A percentile compares a stretch with the other conserved stretches of the same genome.
Conservation (phyloP, 495 filamentous ascomycete species). For the Penicillium argentinense region DNA sequence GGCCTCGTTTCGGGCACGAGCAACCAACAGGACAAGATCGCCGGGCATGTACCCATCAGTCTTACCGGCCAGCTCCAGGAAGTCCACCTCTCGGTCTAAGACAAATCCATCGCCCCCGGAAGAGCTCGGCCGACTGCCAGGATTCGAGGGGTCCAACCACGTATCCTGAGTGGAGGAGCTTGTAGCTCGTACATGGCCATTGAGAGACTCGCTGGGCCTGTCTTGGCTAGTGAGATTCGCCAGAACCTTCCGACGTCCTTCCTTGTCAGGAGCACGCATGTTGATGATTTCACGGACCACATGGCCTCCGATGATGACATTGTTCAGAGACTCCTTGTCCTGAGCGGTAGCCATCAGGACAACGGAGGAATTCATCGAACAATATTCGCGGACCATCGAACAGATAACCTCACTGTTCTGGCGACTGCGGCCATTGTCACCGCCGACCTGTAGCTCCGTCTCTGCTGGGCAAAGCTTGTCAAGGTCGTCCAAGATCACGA, state of each 20-base stretch:
- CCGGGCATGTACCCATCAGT: conserved; percentile 98
- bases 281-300: conserved; percentile 80
- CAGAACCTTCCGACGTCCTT: conserved; percentile 77
- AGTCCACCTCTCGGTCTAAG: conserved; percentile 74
- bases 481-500: conserved; percentile 89
- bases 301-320: conserved; percentile 75
- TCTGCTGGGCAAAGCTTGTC: conserved; percentile 90
- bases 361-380: conserved; percentile 69
- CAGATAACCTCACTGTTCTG: conserved; percentile 91
- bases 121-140: conserved; percentile 44
- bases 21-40: conserved; percentile 81
- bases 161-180: conserved; percentile 51
- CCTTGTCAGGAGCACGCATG: conserved; percentile 87
- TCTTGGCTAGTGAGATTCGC: conserved; percentile 59
- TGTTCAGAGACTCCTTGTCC: conserved; percentile 84
- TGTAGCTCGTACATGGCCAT: conserved; percentile 38
- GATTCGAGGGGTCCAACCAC: conserved; percentile 69
- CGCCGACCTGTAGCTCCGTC: conserved; percentile 87
- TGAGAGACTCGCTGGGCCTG: conserved; percentile 37
- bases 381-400: conserved; percentile 79
- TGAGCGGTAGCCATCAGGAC: conserved; percentile 90
- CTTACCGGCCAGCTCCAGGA: conserved; percentile 86
- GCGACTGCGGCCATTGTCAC: conserved; percentile 85
- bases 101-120: conserved; percentile 62
- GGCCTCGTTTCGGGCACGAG: conserved; percentile 86